Conservation (phyloP, 441 rosid genomes). For the Adansonia grandidieri region DNA sequence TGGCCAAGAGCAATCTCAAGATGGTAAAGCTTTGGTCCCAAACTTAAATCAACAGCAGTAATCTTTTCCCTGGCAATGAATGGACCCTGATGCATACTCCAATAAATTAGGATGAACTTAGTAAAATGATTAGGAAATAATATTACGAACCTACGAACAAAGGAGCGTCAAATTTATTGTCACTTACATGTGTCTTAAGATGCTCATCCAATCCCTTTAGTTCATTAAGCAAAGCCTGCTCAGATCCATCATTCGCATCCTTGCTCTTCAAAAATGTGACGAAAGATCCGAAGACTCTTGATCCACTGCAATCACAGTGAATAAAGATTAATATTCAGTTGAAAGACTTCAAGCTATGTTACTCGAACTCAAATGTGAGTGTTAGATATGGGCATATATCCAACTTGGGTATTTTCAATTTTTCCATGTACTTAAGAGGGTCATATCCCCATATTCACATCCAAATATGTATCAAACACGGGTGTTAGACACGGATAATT, state of each 20-base stretch:
- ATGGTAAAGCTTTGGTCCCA: slow-evolving; percentile 92
- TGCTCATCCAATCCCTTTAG: slow-evolving; percentile 78
- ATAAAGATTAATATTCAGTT: background rate
- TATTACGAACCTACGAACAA: background rate
- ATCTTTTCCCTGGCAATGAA: slow-evolving; percentile 77
- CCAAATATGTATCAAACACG: no score
- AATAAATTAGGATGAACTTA: background rate
- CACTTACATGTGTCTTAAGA: slow-evolving; percentile 61
- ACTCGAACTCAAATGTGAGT: no score
- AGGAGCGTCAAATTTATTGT: background rate
- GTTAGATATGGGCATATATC: no score
- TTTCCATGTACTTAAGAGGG: no score
- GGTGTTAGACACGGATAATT: no score
- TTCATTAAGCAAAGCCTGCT: slow-evolving; percentile 68
- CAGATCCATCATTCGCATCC: slow-evolving; percentile 73
- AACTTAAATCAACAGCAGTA: slow-evolving; percentile 75
- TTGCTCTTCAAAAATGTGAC: slow-evolving; percentile 74
- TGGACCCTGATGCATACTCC: slow-evolving; percentile 54
- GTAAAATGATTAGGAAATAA: no score
- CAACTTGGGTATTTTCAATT: no score
- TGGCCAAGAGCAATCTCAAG: slow-evolving; percentile 77
- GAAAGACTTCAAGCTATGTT: no score
- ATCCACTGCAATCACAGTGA: slow-evolving; percentile 47
- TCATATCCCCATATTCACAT: no score
- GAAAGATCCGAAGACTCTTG: slow-evolving; percentile 70